Evolutionary conservation across 257 asterid genomes (phyloP).

Genomic region (Echites panduratus): DNA sequence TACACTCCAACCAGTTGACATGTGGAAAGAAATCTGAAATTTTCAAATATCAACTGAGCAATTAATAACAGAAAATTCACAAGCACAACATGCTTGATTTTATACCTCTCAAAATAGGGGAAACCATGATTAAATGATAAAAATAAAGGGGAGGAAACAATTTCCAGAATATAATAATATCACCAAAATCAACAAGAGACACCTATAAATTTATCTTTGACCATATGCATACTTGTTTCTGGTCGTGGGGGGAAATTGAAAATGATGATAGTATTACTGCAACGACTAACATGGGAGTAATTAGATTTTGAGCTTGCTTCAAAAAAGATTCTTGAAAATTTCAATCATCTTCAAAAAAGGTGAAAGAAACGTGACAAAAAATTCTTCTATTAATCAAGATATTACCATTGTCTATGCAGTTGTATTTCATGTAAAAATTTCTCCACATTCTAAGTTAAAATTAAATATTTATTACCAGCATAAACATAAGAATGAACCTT

Average conservation of each 20-base stretch:
- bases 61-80: too few species aligned
- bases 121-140: neutral
- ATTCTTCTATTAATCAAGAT: neutral
- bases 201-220: neutral
- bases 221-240: constrained; percentile 48
- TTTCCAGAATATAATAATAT: neutral
- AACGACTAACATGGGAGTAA: constrained; percentile 35
- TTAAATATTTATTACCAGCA: neutral
- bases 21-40: neutral
- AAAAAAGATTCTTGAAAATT: constrained; percentile 21
- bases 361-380: neutral
- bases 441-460: neutral
- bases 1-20: neutral
- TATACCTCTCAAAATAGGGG: too few species aligned
- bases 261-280: constrained; percentile 34
- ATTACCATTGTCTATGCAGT: neutral
- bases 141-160: neutral
- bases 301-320: constrained; percentile 31
- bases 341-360: constrained; percentile 29
- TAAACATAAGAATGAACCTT: neutral
- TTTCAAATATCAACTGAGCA: too few species aligned
- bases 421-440: neutral
- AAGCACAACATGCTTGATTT: too few species aligned
- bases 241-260: constrained; percentile 38
- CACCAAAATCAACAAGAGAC: too few species aligned